Base-by-base conservation (phyloP, 768 basidiomycete genomes). In the Trametes cingulata region DNA sequence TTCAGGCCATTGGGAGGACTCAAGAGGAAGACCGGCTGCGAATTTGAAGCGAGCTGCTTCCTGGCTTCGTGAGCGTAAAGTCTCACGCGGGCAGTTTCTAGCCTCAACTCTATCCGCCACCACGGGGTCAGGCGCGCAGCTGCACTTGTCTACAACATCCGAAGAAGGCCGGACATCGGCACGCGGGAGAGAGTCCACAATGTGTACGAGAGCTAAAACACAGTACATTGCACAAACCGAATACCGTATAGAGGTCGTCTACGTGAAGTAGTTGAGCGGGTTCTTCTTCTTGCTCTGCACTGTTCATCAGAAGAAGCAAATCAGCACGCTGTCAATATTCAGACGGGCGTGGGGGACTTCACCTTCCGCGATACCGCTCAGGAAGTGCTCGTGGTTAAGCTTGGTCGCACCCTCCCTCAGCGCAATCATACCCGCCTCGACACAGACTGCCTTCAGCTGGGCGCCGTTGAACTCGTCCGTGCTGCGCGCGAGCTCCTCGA, bases 271-370 rank as follows among this genome's bases (percentile, higher is more conserved):
- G 85, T 93, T 87, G 71, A 98, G 86, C 70, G 93, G 88, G 71
- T 98, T 98, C 86, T 98, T 98, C 86, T 99, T 99, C 87, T 98
- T 95, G 76, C 93, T 93, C 84, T 98, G 96, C 57, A 98, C 89
- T 98, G 75, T 51, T 25, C n/a, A 57, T 43, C 33, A 50, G 73
- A 56, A n/a, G n/a, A 42, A 72, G 56, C 64, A 72, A 61, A 48
- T 65, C 67, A 64, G 35, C 40, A 35, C 65, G 76, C 49, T 75
- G 65, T 63, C 35, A 63, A 43, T 36, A 20, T 20, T 46, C 47
- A 43, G 45, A 56, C 22, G 45, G 29, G 25, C 24, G 55, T 47
- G 35, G 46, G n/a, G n/a, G n/a, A n/a, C 62, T 84, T 62, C 63
- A 88, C 90, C 91, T 77, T 94, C 91, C 41, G 92, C 83, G 60